Evolutionary conservation across 768 basidiomycete genomes (phyloP).

Genomic region (Boletus vinaceobasis): DNA sequence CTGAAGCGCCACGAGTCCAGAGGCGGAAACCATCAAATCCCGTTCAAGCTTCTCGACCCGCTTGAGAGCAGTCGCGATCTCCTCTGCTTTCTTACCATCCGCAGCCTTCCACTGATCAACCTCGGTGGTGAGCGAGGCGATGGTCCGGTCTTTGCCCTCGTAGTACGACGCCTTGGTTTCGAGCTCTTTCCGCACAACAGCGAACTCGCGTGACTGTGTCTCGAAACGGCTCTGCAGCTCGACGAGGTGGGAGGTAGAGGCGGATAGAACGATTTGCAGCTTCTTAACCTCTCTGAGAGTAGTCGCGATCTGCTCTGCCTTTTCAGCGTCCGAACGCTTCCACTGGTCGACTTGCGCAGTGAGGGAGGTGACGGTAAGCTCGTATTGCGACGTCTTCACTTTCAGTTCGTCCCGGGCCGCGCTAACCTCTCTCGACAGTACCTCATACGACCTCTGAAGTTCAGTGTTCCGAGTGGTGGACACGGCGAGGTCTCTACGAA

Average conservation of each 20-base stretch:
- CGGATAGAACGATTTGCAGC: neutral
- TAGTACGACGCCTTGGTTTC: neutral
- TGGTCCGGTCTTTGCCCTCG: neutral
- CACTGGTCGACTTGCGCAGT: neutral
- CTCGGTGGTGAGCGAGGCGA: neutral
- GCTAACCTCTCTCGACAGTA: neutral
- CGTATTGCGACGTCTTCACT: neutral
- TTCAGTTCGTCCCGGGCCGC: neutral
- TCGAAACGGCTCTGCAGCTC: neutral
- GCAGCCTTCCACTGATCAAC: neutral
- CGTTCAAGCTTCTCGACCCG: neutral
- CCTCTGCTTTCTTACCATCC: neutral
- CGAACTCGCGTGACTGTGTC: neutral
- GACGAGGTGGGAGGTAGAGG: neutral
- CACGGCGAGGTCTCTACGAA: neutral
- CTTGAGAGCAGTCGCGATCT: neutral
- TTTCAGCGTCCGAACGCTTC: neutral
- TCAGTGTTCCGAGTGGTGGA: neutral
- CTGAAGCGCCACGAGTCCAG: neutral
- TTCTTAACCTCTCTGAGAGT: neutral
- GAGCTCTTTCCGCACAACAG: neutral
- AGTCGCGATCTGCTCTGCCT: neutral
- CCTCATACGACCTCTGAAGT: slow-evolving; percentile 2
- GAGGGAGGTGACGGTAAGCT: neutral
- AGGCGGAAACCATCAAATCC: neutral